These are phyloP conservation scores for Lasiosphaeria hispida DNA, from an alignment of 495 filamentous ascomycete genomes.

Conservation along the genomic window DNA sequence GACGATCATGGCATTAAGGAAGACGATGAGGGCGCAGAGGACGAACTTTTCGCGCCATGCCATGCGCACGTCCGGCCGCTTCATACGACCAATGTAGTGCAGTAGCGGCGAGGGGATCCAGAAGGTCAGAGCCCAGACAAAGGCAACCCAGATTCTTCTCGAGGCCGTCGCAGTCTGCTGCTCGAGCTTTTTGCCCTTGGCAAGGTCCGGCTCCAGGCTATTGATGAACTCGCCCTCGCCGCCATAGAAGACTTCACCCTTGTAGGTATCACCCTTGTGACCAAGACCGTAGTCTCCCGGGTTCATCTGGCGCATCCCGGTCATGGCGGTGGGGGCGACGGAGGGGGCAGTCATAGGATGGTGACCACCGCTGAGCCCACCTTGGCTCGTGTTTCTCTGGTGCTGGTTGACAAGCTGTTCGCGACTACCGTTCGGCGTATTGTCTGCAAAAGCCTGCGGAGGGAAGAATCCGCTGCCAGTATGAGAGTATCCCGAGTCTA, in stretches of 20 bases:
- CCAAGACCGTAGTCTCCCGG: constrained; percentile 86
- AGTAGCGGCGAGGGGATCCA: constrained; percentile 91
- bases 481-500: constrained; percentile 65
- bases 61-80: constrained; percentile 92
- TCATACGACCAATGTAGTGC: constrained; percentile 86
- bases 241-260: constrained; percentile 68
- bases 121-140: constrained; percentile 86
- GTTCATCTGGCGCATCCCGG: constrained; percentile 59
- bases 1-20: constrained; percentile 80
- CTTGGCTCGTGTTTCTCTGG: constrained; percentile 63
- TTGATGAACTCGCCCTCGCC: constrained; percentile 55
- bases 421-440: constrained; percentile 62
- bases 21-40: constrained; percentile 71
- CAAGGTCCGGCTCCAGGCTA: constrained; percentile 69
- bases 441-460: constrained; percentile 55
- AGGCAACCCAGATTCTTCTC: constrained; percentile 72
- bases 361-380: constrained; percentile 37
- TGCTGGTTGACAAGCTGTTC: constrained; percentile 64
- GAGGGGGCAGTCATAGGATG: constrained; percentile 58
- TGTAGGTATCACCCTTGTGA: constrained; percentile 75
- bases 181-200: constrained; percentile 71
- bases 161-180: constrained; percentile 59
- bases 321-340: constrained; percentile 67
- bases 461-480: constrained; percentile 70
- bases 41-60: constrained; percentile 96